These are phyloP conservation scores for Telopea speciosissima DNA, from an alignment of 177 flowering plant genomes.

Conservation along the genomic window DNA sequence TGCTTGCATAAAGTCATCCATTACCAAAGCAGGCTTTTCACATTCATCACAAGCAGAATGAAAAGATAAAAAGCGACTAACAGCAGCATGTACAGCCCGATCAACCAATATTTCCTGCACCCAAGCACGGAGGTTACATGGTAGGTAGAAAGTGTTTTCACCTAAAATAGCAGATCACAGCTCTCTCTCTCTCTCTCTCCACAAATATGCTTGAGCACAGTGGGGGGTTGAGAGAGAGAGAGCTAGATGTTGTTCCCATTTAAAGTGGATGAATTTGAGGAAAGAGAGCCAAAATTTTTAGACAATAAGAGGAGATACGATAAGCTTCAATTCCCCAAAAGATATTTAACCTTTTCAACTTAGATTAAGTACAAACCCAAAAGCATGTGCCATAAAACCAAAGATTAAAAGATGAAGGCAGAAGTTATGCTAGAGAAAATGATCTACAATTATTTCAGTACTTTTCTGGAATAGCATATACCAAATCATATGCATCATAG, in stretches of 20 bases:
- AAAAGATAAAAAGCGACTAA: conserved; percentile 51
- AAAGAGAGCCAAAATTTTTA: neutral
- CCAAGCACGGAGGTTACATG: neutral
- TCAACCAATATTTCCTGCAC: conserved; percentile 90
- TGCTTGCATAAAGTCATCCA: conserved; percentile 73
- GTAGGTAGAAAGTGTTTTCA: neutral
- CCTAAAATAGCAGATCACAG: no score
- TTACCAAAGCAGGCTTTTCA: conserved; percentile 36
- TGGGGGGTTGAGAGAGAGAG: neutral
- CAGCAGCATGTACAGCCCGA: conserved; percentile 81
- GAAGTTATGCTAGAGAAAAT: neutral
- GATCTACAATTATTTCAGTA: neutral
- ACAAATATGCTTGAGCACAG: no score
- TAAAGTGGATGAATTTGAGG: neutral
- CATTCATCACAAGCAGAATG: conserved; percentile 19
- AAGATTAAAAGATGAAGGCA: neutral
- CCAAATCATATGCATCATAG: conserved; percentile 98
- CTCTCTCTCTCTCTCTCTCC: no score
- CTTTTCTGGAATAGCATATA: conserved; percentile 18
- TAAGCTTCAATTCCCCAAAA: neutral
- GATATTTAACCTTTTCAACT: neutral
- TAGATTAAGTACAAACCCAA: neutral
- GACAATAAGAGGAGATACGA: neutral
- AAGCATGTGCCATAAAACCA: neutral
- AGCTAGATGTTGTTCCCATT: neutral